Evolutionary conservation across 371 early-diverging fungal species (phyloP), one percentile per base, ranked within the genome.

Genomic region (Sporodiniella umbellata): DNA sequence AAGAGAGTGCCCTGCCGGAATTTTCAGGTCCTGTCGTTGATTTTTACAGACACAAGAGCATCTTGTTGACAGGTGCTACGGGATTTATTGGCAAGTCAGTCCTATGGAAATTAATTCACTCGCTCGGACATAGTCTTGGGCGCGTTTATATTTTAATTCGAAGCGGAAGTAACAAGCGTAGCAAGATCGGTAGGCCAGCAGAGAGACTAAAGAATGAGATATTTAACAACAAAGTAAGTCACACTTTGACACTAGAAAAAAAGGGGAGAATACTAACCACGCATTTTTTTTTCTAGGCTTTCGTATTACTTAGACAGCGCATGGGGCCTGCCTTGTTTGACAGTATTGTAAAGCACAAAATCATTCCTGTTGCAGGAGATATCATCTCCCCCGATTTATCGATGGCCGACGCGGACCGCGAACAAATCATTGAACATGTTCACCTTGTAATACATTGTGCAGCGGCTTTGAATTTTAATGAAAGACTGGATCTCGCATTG

Each of bases 11-110:
- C 35, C 11, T n/a, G 5, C 1, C 8, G 14, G 35, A 47, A 57
- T 23, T 57, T 59, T 48, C 47, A 45, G 37, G 61, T 58, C 59
- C 69, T 7, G 60, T 72, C 1, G 23, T 47, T 31, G 60, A 65
- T 42, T 70, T 65, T 42, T 67, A 74, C 48, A 54, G 42, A 24
- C 45, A 60, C 35, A 66, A 72, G 47, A 63, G 60, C 21, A 62
- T 84, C 37, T 56, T 84, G 14, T 50, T 84, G 49, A 84, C 84
- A 17, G 84, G 84, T 2, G 77, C 72, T 2, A 84, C 84, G 0
- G 84, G 82, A 7, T 84, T 80, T 49, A 72, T 84, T 17, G 84
- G 84, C 35, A 84, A 84, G 51, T 72, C 79, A 0, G 68, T 84
- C 19, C 56, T 84, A 14, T 80, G 79, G 64, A 78, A 80, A 45